phyloP scores from a whole-genome alignment of 441 rosid species.

The Croton laevigatus region DNA sequence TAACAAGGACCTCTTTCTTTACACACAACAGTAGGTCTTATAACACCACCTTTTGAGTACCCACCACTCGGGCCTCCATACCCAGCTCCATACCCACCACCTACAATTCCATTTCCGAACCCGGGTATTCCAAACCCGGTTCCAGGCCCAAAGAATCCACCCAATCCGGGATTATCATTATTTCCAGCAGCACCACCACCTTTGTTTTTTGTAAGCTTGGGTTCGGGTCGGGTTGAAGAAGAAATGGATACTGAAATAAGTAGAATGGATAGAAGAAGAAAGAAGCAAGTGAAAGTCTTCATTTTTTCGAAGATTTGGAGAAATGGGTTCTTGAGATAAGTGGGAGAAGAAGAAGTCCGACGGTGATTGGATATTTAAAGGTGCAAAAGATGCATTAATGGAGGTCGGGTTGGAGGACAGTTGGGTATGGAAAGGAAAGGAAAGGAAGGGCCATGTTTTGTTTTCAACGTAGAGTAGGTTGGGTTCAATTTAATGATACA shows the following conservation, averaged over 20 bases:
- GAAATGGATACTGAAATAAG: constrained; percentile 32
- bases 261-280: constrained; percentile 30
- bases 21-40: constrained; percentile 66
- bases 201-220: constrained; percentile 36
- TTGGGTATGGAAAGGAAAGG: constrained; percentile 18
- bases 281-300: constrained; percentile 32
- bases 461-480: constrained; percentile 23
- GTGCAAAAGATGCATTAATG: constrained; percentile 15
- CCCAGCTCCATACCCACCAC: constrained; percentile 84
- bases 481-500: constrained; percentile 28
- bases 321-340: neutral
- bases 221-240: constrained; percentile 46
- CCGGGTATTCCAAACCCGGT: constrained; percentile 54
- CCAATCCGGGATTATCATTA: constrained; percentile 34
- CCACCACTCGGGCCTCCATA: constrained; percentile 81
- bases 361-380: constrained; percentile 4
- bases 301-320: constrained; percentile 15
- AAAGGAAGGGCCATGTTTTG: constrained; percentile 6
- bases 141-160: constrained; percentile 58
- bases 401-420: constrained; percentile 30
- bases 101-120: constrained; percentile 41
- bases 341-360: neutral
- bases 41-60: constrained; percentile 51
- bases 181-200: constrained; percentile 19
- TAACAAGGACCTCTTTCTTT: constrained; percentile 76